A percentile compares a stretch with the other conserved stretches of the same genome.
Conservation (phyloP, 345 rosid genomes). For the Alliaria petiolata region DNA sequence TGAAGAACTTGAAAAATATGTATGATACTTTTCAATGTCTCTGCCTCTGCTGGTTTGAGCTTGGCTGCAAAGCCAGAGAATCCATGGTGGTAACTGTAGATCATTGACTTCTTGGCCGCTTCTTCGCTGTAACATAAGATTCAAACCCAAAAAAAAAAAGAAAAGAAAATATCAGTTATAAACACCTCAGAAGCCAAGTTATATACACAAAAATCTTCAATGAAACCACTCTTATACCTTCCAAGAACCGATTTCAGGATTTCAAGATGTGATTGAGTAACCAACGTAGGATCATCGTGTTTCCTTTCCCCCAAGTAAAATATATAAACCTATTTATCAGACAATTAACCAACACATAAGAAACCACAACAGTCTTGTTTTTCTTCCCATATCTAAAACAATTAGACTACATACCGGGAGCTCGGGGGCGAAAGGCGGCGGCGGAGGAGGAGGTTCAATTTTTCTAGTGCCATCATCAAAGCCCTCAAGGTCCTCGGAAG, state of each 20-base stretch:
- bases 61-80: constrained; percentile 61
- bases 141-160: neutral
- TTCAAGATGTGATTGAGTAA: constrained; percentile 3
- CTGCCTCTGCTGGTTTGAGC: constrained; percentile 40
- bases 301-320: constrained; percentile 29
- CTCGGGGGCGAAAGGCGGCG: constrained; percentile 11
- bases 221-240: constrained; percentile 16
- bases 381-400: neutral
- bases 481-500: no score
- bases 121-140: constrained; percentile 19
- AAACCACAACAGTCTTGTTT: neutral
- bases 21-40: constrained; percentile 16
- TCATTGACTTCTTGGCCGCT: constrained; percentile 38
- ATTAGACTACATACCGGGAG: constrained; percentile 6
- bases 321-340: constrained; percentile 21
- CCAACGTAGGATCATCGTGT: constrained; percentile 6
- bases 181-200: neutral
- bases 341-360: neutral
- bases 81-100: constrained; percentile 43
- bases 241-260: constrained; percentile 26
- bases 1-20: neutral
- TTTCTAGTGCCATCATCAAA: no score
- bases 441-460: no score
- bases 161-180: no score
- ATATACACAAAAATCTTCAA: neutral